These are phyloP conservation scores for Hymenoscyphus albidus DNA, from an alignment of 2,329 filamentous ascomycete species.

Conservation along the genomic window DNA sequence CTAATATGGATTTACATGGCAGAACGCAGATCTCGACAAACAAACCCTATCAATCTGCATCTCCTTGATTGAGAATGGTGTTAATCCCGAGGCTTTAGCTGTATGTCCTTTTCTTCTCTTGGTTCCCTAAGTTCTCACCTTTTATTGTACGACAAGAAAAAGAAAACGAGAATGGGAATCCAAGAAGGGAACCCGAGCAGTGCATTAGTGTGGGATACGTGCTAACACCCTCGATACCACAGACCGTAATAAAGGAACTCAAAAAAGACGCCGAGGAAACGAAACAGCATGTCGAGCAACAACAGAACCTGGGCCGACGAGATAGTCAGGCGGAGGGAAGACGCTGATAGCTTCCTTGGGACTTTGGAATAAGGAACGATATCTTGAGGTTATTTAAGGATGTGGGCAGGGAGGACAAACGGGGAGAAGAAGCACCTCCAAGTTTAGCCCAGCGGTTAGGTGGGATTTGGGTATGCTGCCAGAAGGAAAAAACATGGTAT, in stretches of 20 bases:
- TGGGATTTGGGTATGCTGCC: too few relatives aligned
- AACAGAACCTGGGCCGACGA: not conserved
- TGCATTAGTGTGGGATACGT: not conserved
- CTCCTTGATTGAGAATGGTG: conserved; percentile 93
- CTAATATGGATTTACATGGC: conserved; percentile 11
- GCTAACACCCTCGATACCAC: conserved; percentile 11
- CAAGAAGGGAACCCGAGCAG: too few relatives aligned
- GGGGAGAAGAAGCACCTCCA: too few relatives aligned
- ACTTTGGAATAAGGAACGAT: not conserved
- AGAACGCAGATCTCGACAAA: conserved; percentile 94
- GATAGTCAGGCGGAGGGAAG: not conserved
- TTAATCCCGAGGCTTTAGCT: conserved; percentile 90
- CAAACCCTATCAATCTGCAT: conserved; percentile 92
- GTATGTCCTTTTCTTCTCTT: conserved; percentile 50
- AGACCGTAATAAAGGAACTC: conserved; percentile 35
- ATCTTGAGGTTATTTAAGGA: not conserved
- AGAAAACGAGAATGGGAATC: not conserved
- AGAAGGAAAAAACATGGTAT: too few relatives aligned
- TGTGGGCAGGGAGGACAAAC: too few relatives aligned
- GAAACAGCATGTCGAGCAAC: conserved; percentile 10
- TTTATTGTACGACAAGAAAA: too few relatives aligned
- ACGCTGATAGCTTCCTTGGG: not conserved
- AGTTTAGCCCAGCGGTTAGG: too few relatives aligned
- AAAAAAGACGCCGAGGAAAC: conserved; percentile 32
- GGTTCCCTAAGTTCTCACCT: not conserved